Evolutionary conservation across 116 monocot species (phyloP).

Genomic region (Zostera marina): DNA sequence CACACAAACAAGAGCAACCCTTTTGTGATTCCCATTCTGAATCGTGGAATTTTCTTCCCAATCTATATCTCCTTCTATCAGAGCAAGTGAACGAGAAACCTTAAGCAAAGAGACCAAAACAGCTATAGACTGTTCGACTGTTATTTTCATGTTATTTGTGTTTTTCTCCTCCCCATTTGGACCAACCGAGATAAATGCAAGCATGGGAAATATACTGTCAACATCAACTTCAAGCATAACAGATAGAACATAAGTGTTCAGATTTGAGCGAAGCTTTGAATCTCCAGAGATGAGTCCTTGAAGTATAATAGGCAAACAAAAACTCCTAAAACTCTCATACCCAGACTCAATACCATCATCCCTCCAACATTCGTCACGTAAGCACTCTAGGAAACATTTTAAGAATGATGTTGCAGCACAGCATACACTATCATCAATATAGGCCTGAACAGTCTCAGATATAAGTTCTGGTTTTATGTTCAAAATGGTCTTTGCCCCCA

Average conservation of each 20-base stretch:
- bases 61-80: slow-evolving; percentile 70
- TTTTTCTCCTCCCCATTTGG: slow-evolving; percentile 24
- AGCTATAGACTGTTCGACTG: slow-evolving; percentile 61
- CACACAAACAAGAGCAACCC: slow-evolving; percentile 41
- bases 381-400: slow-evolving; percentile 76
- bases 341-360: slow-evolving; percentile 69
- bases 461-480: slow-evolving; percentile 51
- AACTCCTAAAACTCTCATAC: slow-evolving; percentile 48
- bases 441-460: slow-evolving; percentile 59
- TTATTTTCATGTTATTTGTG: slow-evolving; percentile 13
- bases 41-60: slow-evolving; percentile 16
- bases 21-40: slow-evolving; percentile 7
- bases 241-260: slow-evolving; percentile 88
- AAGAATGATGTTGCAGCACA: slow-evolving; percentile 81
- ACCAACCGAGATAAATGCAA: slow-evolving; percentile 63
- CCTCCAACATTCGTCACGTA: slow-evolving; percentile 90
- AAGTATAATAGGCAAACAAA: slow-evolving; percentile 60
- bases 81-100: slow-evolving; percentile 47
- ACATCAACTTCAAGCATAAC: slow-evolving; percentile 66
- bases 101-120: slow-evolving; percentile 68
- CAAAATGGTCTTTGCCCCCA: slow-evolving; percentile 61
- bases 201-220: slow-evolving; percentile 90
- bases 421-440: slow-evolving; percentile 89
- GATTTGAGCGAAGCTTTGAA: slow-evolving; percentile 83
- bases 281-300: slow-evolving; percentile 59